Percentiles rank a stretch among this genome's conserved stretches.
Conservation (phyloP, 1,284 basidiomycete genomes). For the Rhodotorula sp. region DNA sequence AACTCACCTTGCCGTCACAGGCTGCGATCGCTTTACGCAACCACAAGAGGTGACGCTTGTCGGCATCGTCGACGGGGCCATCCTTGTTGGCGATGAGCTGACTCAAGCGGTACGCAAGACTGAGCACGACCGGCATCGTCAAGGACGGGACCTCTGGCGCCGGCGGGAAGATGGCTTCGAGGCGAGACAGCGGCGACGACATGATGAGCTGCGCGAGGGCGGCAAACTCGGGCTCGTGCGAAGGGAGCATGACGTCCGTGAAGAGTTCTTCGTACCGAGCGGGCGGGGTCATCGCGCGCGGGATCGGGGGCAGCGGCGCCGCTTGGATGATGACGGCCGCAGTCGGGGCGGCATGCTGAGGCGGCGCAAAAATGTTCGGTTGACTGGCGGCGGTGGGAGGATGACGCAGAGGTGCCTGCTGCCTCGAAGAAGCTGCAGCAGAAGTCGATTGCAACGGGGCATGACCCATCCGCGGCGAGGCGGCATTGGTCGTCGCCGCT, state of each 20-base stretch:
- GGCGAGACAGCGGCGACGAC: slow-evolving; percentile 13
- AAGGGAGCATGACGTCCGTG: slow-evolving; percentile 29
- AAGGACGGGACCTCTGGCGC: slow-evolving; percentile 8
- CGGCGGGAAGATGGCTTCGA: slow-evolving; percentile 33
- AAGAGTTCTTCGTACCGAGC: slow-evolving; percentile 31
- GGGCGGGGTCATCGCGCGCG: slow-evolving; percentile 16
- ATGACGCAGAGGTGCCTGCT: neutral
- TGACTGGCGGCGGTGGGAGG: neutral
- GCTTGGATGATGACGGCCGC: neutral
- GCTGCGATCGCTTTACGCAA: slow-evolving; percentile 18
- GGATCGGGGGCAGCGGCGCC: slow-evolving; percentile 18
- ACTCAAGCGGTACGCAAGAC: slow-evolving; percentile 27
- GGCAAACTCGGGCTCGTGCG: slow-evolving; percentile 27
- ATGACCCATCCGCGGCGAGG: slow-evolving; percentile 3
- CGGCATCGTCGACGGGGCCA: slow-evolving; percentile 10
- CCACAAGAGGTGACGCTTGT: slow-evolving; percentile 20
- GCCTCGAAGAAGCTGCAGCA: neutral
- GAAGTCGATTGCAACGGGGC: neutral
- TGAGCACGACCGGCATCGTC: slow-evolving; percentile 24
- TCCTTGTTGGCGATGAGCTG: slow-evolving; percentile 11
- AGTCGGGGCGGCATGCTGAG: neutral
- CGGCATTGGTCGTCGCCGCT: neutral
- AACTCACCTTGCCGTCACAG: slow-evolving; percentile 30
- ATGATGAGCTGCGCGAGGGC: slow-evolving; percentile 23
- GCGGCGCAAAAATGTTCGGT: neutral